Percentiles rank a stretch among this genome's conserved stretches.
These are phyloP conservation scores for Arthrobotrys iridis DNA, from an alignment of 2,329 filamentous ascomycete genomes.

Conservation along the genomic window DNA sequence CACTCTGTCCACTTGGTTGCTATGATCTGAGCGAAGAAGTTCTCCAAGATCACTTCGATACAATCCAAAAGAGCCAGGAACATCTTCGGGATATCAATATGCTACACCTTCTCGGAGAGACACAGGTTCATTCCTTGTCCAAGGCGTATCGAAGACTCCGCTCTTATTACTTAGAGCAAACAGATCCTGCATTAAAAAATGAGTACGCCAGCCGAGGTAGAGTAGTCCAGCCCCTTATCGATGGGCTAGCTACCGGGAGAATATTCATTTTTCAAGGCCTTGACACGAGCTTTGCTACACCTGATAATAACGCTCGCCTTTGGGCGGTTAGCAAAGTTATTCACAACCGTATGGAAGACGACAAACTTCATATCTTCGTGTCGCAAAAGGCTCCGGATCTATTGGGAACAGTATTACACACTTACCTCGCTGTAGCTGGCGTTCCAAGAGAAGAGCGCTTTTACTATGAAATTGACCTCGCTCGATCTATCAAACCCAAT, in stretches of 20 bases:
- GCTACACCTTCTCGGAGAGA: conserved; percentile 60
- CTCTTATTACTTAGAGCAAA: conserved; percentile 54
- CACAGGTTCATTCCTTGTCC: conserved; percentile 60
- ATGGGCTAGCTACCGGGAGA: conserved; percentile 58
- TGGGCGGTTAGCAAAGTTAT: conserved; percentile 62
- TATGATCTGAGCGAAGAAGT: conserved; percentile 65
- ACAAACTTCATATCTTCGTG: conserved; percentile 61
- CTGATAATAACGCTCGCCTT: conserved; percentile 60
- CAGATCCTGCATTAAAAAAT: conserved; percentile 47
- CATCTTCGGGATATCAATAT: conserved; percentile 60
- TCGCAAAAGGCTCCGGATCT: conserved; percentile 64
- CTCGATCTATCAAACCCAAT: conserved; percentile 58
- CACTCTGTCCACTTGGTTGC: conserved; percentile 61
- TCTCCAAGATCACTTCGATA: conserved; percentile 62
- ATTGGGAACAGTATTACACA: conserved; percentile 63
- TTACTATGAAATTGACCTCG: conserved; percentile 61
- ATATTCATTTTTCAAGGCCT: conserved; percentile 60
- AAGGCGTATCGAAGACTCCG: conserved; percentile 59
- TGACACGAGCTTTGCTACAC: conserved; percentile 63
- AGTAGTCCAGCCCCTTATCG: conserved; percentile 58
- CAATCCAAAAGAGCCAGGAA: conserved; percentile 64
- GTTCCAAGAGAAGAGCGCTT: conserved; percentile 62
- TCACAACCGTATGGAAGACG: conserved; percentile 41
- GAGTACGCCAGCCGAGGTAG: conserved; percentile 59
- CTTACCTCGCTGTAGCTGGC: conserved; percentile 63